Conservation (phyloP, 1,139 yeast species). For the Debaryomyces sp. region DNA sequence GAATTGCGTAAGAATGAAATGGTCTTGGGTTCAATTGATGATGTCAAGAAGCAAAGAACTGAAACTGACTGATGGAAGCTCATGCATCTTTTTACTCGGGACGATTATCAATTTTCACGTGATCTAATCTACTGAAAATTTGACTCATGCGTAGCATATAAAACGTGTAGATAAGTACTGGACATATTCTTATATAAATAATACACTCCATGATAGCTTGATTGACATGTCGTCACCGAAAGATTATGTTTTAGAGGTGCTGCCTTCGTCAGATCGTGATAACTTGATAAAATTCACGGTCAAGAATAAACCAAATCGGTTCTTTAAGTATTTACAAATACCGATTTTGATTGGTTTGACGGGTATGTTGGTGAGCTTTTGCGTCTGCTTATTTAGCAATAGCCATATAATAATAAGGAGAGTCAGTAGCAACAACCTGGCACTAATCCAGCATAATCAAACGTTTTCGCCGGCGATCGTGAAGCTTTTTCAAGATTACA, state of each 20-base stretch:
- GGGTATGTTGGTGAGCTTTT: neutral
- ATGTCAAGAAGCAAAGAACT: conserved; percentile 24
- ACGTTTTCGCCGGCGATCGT: neutral
- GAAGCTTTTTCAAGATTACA: neutral
- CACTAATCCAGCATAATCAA: neutral
- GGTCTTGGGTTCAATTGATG: conserved; percentile 66
- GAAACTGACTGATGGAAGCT: conserved; percentile 5
- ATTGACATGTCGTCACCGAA: conserved; percentile 34
- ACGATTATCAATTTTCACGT: conserved; percentile 8
- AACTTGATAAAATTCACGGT: conserved; percentile 20
- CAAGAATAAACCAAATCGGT: conserved; percentile 5
- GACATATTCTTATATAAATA: neutral
- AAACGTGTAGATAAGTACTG: conserved; percentile 2
- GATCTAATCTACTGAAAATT: conserved; percentile 1
- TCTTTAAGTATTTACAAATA: neutral
- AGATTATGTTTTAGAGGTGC: conserved; percentile 32
- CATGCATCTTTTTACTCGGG: neutral
- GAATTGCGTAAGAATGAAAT: conserved; percentile 67
- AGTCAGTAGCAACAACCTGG: neutral
- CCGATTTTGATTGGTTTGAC: conserved; percentile 1
- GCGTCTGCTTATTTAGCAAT: neutral
- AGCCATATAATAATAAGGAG: neutral
- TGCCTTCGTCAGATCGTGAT: conserved; percentile 20
- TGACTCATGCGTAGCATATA: neutral
- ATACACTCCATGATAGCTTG: conserved; percentile 12